A percentile compares a stretch with the other conserved stretches of the same genome.
Evolutionary conservation across 768 basidiomycete genomes (phyloP).

Genomic region (Neoboletus subvelutipes): DNA sequence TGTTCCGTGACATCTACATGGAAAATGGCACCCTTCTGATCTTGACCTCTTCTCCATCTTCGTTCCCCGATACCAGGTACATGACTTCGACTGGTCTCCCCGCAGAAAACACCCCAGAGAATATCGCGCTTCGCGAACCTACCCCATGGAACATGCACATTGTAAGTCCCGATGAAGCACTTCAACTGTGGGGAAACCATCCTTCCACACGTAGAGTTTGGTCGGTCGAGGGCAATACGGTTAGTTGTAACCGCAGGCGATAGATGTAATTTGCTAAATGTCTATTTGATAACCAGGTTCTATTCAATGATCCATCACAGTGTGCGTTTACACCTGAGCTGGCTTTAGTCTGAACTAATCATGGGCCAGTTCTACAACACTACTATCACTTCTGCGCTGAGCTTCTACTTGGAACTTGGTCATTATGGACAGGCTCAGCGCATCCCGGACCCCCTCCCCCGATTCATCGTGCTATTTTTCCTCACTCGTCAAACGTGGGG

Average conservation of each 20-base stretch:
- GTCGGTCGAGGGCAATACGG: constrained; percentile 72
- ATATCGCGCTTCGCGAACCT: constrained; percentile 65
- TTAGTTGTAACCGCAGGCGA: constrained; percentile 32
- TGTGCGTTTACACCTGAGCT: constrained; percentile 32
- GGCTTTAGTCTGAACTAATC: neutral
- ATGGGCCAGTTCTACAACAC: constrained; percentile 60
- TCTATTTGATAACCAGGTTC: constrained; percentile 35
- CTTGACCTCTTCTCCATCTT: constrained; percentile 46
- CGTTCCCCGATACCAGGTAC: constrained; percentile 47
- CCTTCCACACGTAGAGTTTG: constrained; percentile 51
- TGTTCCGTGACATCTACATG: constrained; percentile 83
- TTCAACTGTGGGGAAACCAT: constrained; percentile 55
- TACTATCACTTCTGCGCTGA: constrained; percentile 90
- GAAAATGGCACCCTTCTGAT: constrained; percentile 79
- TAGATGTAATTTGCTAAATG: constrained; percentile 2
- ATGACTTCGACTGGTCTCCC: constrained; percentile 69
- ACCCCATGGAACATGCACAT: constrained; percentile 60
- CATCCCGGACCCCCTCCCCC: constrained; percentile 45
- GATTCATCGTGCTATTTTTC: constrained; percentile 69
- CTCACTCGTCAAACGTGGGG: constrained; percentile 53
- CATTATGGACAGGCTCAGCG: constrained; percentile 63
- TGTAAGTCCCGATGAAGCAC: constrained; percentile 60
- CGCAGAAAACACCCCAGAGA: constrained; percentile 61
- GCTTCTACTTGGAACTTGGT: constrained; percentile 71
- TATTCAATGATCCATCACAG: constrained; percentile 70